phyloP scores from a whole-genome alignment of 2,329 filamentous ascomycete genomes.

The Paecilomyces fulvus region DNA sequence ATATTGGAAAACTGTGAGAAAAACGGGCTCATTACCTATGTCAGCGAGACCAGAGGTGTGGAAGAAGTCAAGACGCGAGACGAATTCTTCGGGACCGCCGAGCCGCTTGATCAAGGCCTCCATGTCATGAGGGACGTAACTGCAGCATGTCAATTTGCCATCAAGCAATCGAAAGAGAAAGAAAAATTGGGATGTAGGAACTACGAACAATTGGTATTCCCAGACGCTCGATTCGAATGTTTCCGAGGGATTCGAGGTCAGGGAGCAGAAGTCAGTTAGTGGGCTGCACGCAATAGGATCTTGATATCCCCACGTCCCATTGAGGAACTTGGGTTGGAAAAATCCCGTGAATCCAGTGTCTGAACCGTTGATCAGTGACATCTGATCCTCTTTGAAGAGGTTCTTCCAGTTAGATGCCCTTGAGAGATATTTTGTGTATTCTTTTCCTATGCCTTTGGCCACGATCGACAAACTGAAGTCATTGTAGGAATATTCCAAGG shows the following conservation, averaged over 20 bases:
- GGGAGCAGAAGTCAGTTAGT: slow-evolving; percentile 18
- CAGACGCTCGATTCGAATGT: slow-evolving; percentile 25
- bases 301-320: slow-evolving; percentile 61
- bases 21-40: slow-evolving; percentile 56
- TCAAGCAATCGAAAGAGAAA: slow-evolving; percentile 41
- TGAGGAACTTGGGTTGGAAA: slow-evolving; percentile 59
- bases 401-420: slow-evolving; percentile 61
- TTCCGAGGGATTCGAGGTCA: slow-evolving; percentile 20
- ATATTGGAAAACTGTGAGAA: slow-evolving; percentile 58
- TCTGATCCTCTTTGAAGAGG: slow-evolving; percentile 54
- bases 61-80: slow-evolving; percentile 54
- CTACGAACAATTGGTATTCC: slow-evolving; percentile 41
- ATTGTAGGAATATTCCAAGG: slow-evolving; percentile 68
- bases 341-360: slow-evolving; percentile 60
- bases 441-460: slow-evolving; percentile 48
- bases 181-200: slow-evolving; percentile 43
- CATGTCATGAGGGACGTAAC: slow-evolving; percentile 46
- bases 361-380: slow-evolving; percentile 45
- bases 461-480: slow-evolving; percentile 61
- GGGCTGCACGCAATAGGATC: slow-evolving; percentile 37
- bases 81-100: slow-evolving; percentile 51
- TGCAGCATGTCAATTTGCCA: slow-evolving; percentile 36
- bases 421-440: slow-evolving; percentile 47
- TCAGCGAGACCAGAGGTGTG: slow-evolving; percentile 56
- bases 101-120: slow-evolving; percentile 47